Conservation (phyloP, 208 protist genomes). For the Trypanosoma vivax region DNA sequence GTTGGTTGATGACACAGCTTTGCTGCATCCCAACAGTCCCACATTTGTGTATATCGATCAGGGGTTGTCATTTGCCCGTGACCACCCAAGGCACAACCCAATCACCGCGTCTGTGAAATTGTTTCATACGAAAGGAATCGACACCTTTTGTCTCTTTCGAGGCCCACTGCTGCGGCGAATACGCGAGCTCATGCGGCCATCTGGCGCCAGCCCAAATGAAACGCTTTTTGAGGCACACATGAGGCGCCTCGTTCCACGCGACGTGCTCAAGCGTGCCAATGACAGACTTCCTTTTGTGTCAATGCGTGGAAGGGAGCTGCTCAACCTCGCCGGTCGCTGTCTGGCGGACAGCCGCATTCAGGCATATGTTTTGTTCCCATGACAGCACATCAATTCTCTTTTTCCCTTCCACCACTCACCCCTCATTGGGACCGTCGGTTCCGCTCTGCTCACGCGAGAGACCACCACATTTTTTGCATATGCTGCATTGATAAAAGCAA, state of each 20-base stretch:
- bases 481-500: no score
- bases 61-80: constrained; percentile 22
- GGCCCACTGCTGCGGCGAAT: constrained; percentile 18
- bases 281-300: no score
- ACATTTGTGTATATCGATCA: constrained; percentile 37
- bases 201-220: neutral
- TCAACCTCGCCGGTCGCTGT: constrained; percentile 14
- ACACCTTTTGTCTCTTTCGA: constrained; percentile 31
- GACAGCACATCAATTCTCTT: neutral
- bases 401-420: no score
- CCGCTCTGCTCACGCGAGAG: no score
- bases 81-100: constrained; percentile 16
- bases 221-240: no score
- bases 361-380: constrained; percentile 16
- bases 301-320: constrained; percentile 5
- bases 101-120: constrained; percentile 11
- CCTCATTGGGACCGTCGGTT: no score
- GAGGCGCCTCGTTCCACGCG: no score
- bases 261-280: no score
- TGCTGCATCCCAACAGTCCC: constrained; percentile 27
- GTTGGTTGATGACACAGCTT: neutral
- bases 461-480: no score
- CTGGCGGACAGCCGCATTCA: constrained; percentile 11
- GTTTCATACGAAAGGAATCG: constrained; percentile 5
- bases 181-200: neutral